Conservation (phyloP, 169 alveolate genomes). For the Plasmodium gallinaceum region DNA sequence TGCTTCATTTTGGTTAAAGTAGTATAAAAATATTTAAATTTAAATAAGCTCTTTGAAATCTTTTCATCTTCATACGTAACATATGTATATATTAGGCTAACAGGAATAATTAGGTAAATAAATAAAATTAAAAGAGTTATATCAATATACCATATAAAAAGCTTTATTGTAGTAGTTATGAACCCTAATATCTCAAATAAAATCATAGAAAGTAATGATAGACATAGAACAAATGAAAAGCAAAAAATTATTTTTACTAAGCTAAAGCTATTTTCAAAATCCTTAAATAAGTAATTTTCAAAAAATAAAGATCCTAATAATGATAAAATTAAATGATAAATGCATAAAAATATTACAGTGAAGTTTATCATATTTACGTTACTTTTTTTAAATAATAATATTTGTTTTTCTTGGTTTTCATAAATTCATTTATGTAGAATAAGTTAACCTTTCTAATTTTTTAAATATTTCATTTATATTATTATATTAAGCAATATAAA, state of each 20-base stretch:
- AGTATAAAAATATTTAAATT: conserved; percentile 52
- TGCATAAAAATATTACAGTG: conserved; percentile 14
- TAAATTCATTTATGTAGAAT: no score
- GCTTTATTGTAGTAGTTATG: conserved; percentile 33
- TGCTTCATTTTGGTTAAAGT: conserved; percentile 30
- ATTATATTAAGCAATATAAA: no score
- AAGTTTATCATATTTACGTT: conserved; percentile 22
- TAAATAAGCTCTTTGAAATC: conserved; percentile 19
- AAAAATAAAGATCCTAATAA: conserved; percentile 42
- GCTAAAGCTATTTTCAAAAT: conserved; percentile 55
- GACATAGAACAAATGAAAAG: conserved; percentile 49
- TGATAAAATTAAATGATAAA: conserved; percentile 23
- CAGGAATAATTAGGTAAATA: conserved; percentile 50
- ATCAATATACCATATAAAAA: conserved; percentile 68
- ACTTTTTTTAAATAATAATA: not conserved
- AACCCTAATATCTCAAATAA: conserved; percentile 46
- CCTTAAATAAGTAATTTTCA: conserved; percentile 51
- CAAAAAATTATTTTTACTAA: conserved; percentile 60
- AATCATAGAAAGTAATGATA: conserved; percentile 45
- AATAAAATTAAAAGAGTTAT: conserved; percentile 46
- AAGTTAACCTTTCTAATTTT: no score
- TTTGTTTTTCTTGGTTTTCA: no score
- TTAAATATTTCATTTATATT: no score
- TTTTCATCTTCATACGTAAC: conserved; percentile 65
- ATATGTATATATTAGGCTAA: conserved; percentile 53